Conservation (phyloP, 2,329 filamentous ascomycete species). For the Sclerotinia sclerotiorum region DNA sequence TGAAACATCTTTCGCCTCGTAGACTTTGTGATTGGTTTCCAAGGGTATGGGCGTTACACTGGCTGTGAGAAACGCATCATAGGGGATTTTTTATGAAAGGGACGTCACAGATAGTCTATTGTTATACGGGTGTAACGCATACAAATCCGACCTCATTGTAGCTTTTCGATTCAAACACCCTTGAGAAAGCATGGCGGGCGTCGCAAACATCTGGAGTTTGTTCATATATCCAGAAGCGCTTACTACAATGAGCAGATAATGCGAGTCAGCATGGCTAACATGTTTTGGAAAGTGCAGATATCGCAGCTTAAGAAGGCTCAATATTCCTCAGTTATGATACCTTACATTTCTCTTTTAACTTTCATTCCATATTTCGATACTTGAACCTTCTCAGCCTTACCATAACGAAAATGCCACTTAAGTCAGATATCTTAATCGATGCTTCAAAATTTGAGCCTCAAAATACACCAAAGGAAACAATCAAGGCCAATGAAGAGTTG, state of each 20-base stretch:
- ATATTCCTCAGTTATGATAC: conserved; percentile 47
- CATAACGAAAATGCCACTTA: conserved; percentile 39
- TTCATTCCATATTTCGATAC: no score
- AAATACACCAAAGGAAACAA: conserved; percentile 44
- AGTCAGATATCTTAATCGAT: conserved; percentile 45
- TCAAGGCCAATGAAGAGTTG: conserved; percentile 46
- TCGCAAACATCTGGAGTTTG: background rate
- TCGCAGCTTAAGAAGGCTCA: background rate
- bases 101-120: conserved; percentile 6
- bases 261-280: background rate
- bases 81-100: background rate
- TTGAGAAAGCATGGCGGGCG: background rate
- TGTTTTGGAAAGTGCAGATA: background rate
- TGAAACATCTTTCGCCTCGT: background rate
- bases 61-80: conserved; percentile 3
- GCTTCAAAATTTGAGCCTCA: conserved; percentile 46
- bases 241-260: background rate
- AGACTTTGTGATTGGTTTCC: conserved; percentile 3
- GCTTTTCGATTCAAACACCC: conserved; percentile 5
- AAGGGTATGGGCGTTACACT: background rate
- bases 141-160: conserved; percentile 13
- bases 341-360: conserved; percentile 42
- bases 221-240: background rate
- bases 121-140: conserved; percentile 7
- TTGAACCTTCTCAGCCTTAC: no score